Base-by-base conservation (phyloP, 805 yeast genomes). In the Candida pseudoglaebosa region DNA sequence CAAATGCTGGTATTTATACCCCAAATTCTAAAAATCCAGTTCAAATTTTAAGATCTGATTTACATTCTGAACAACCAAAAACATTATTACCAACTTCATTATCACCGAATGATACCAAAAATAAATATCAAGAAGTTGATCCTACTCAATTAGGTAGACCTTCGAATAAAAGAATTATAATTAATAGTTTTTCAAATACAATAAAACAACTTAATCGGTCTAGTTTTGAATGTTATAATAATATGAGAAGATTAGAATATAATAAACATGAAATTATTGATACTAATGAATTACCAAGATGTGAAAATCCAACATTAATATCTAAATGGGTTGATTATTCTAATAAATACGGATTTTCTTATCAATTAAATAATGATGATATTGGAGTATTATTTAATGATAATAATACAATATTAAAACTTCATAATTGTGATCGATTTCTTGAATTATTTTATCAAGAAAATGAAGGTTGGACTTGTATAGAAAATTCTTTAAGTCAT, bases 291-390 rank as follows among this genome's bases (percentile, higher is more conserved):
- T 60, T 66, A 34, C 73, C 73, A 28, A 53, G 61, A 6, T 65
- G 70, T 41, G 74, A 71, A 47, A 74, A 77, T 45, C 95, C 90
- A 9, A 75, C 79, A 14, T 77, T 86, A 43, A 80, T 91, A 31
- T 84, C 95, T 44, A 90, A 91, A 58, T 93, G 99, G 99, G 98
- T 95, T 20, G 99, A 93, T 59, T 93, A 91, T 59, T 84, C 96
- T 19, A 89, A 90, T 65, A 88, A 84, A 59, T 95, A 91, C 61
- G 99, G 99, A 1, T 82, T 93, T 56, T 86, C 96, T 4, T 93
- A 91, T 59, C 96, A 93, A 57, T 67, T 93, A 41, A 85, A 91
- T 15, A 84, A 89, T 33, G 93, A 91, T 43, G 85, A 84, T 47
- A 85, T 88, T 48, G 98, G 97, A 15, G 96, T 90, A 10, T 68